These are phyloP conservation scores for Candida palmyrensis DNA, from an alignment of 805 yeast species.

Conservation along the genomic window DNA sequence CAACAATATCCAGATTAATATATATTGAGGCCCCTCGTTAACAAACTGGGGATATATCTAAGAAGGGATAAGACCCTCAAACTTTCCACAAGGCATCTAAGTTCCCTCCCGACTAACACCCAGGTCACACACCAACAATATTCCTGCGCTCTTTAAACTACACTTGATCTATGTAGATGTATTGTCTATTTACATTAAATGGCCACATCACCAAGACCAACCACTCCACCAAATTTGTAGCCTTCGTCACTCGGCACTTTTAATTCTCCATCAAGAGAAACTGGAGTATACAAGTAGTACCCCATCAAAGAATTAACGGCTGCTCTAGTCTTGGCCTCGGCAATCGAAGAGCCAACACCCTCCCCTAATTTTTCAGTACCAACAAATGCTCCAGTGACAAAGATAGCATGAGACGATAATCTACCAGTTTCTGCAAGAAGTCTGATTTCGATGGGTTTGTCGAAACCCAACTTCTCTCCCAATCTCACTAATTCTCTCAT, in stretches of 20 bases:
- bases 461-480: slow-evolving; percentile 69
- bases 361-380: slow-evolving; percentile 85
- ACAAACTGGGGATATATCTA: too few relatives aligned
- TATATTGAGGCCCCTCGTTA: too few relatives aligned
- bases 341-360: slow-evolving; percentile 86
- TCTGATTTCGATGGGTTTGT: slow-evolving; percentile 67
- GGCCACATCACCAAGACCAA: slow-evolving; percentile 42
- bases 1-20: too few relatives aligned
- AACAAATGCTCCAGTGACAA: slow-evolving; percentile 84
- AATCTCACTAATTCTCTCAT: slow-evolving; percentile 76
- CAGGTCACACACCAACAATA: too few relatives aligned
- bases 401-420: slow-evolving; percentile 74
- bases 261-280: slow-evolving; percentile 40
- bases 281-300: slow-evolving; percentile 88
- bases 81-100: too few relatives aligned
- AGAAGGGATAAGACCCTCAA: too few relatives aligned
- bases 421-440: slow-evolving; percentile 93
- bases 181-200: slow-evolving; percentile 17
- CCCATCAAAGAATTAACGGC: slow-evolving; percentile 85
- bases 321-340: slow-evolving; percentile 90
- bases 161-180: too few relatives aligned
- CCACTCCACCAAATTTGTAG: slow-evolving; percentile 36
- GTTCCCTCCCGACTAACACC: too few relatives aligned
- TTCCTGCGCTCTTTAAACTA: too few relatives aligned
- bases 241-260: slow-evolving; percentile 57